Percentiles rank a stretch among this genome's conserved stretches.
Evolutionary conservation across 257 asterid genomes (phyloP).

Genomic region (Fraxinus americana): DNA sequence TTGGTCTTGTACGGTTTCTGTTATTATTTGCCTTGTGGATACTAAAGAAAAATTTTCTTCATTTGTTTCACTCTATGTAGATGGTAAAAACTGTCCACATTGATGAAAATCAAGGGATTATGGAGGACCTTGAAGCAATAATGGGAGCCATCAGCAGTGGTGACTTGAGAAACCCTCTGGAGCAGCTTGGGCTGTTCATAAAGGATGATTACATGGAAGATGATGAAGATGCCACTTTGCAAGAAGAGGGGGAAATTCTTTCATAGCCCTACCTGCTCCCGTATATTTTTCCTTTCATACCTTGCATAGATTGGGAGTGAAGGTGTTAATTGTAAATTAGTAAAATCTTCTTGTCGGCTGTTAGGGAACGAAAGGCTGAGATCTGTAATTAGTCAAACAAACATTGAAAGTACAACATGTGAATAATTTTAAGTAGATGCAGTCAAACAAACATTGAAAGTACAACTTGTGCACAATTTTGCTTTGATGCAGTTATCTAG

Average conservation of each 20-base stretch:
- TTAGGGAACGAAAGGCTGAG: not conserved
- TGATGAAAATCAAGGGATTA: slow-evolving; percentile 35
- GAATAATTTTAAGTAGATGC: too few species aligned
- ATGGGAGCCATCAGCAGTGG: not conserved
- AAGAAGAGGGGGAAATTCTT: slow-evolving; percentile 59
- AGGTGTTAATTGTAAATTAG: not conserved
- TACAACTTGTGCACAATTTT: too few species aligned
- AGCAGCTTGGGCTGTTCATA: slow-evolving; percentile 54
- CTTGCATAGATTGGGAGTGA: too few species aligned
- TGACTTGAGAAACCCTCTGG: slow-evolving; percentile 32
- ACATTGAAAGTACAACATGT: too few species aligned
- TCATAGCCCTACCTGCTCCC: not conserved
- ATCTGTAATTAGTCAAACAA: too few species aligned
- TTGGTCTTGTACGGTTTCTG: not conserved
- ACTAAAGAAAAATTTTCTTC: not conserved
- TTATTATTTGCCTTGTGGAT: not conserved
- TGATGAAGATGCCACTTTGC: slow-evolving; percentile 32
- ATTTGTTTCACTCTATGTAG: slow-evolving; percentile 28
- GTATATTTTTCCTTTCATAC: too few species aligned
- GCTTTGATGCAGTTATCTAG: too few species aligned
- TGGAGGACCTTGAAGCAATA: slow-evolving; percentile 38
- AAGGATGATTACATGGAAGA: slow-evolving; percentile 48
- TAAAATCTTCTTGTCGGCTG: not conserved
- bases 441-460: too few species aligned
- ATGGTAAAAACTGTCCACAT: slow-evolving; percentile 51